Evolutionary conservation across 768 basidiomycete genomes (phyloP).

Genomic region (Xerocomellus dryophilus): DNA sequence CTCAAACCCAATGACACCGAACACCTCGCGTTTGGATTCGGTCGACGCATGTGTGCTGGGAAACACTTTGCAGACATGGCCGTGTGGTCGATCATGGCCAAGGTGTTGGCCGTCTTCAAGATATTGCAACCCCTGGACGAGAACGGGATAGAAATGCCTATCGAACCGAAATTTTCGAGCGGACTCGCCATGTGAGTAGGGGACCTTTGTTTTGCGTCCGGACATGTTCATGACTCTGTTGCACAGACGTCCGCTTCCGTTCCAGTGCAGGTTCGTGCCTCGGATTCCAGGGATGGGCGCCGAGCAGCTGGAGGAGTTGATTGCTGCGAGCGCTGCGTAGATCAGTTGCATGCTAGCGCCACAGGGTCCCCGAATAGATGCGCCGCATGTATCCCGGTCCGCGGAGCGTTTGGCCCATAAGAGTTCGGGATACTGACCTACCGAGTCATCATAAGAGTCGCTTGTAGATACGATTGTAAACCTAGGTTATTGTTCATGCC

Average conservation of each 20-base stretch:
- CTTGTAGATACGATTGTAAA: no score
- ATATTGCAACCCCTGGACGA: conserved; percentile 10
- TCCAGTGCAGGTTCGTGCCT: conserved; percentile 4
- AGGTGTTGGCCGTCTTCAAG: conserved; percentile 15
- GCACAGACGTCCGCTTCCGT: conserved; percentile 2
- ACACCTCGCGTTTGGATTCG: conserved; percentile 22
- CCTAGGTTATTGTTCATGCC: no score
- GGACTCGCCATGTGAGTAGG: conserved; percentile 5
- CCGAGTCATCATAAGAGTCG: no score
- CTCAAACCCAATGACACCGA: conserved; percentile 8
- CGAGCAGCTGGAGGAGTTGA: conserved; percentile 1
- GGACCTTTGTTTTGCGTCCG: neutral
- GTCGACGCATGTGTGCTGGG: conserved; percentile 25
- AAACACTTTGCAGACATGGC: conserved; percentile 20
- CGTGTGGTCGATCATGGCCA: conserved; percentile 15
- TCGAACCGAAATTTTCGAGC: conserved; percentile 8
- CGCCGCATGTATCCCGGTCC: no score
- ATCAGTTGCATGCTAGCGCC: neutral
- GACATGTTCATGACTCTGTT: neutral
- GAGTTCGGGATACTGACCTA: no score
- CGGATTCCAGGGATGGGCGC: neutral
- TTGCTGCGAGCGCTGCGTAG: neutral
- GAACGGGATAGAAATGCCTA: conserved; percentile 3
- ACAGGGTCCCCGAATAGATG: no score
- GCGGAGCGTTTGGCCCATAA: no score